A percentile compares a stretch with the other conserved stretches of the same genome.
phyloP scores from a whole-genome alignment of 331 rosid species.

The Spiraea crenata region DNA sequence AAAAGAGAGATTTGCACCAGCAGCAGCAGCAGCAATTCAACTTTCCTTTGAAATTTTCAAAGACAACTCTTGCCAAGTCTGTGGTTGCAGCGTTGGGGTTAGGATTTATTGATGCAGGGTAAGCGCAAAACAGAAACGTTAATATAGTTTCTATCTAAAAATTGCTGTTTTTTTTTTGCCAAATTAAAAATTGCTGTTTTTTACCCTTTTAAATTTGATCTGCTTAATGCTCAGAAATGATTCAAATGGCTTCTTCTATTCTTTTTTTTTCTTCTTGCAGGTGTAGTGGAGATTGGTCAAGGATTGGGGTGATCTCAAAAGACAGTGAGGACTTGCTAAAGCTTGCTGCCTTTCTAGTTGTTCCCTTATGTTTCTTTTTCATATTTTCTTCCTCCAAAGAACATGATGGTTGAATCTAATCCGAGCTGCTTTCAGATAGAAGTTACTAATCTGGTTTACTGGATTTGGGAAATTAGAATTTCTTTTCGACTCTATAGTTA shows the following conservation, averaged over 20 bases:
- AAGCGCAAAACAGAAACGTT: background rate
- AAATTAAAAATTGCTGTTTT: too few relatives aligned
- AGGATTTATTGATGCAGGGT: slow-evolving; percentile 92
- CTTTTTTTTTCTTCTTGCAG: slow-evolving; percentile 31
- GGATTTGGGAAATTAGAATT: too few relatives aligned
- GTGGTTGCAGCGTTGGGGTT: slow-evolving; percentile 62
- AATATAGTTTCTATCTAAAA: too few relatives aligned
- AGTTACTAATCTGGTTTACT: too few relatives aligned
- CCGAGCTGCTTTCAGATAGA: too few relatives aligned
- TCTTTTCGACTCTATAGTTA: too few relatives aligned
- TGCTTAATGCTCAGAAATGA: background rate
- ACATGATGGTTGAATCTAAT: slow-evolving; percentile 28
- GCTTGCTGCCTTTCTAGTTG: slow-evolving; percentile 68
- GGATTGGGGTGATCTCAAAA: slow-evolving; percentile 76
- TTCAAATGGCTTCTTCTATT: too few relatives aligned
- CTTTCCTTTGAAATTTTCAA: slow-evolving; percentile 40
- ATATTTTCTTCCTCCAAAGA: slow-evolving; percentile 40
- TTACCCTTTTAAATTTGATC: background rate
- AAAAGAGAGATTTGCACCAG: slow-evolving; percentile 33
- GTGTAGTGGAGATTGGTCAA: slow-evolving; percentile 97
- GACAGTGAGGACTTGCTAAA: slow-evolving; percentile 63
- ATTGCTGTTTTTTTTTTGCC: too few relatives aligned
- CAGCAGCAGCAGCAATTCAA: slow-evolving; percentile 15
- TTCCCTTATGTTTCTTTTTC: slow-evolving; percentile 63
- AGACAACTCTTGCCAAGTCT: slow-evolving; percentile 43